These are phyloP conservation scores for Carex parvula DNA, from an alignment of 176 grass and related monocot genomes.

Conservation along the genomic window DNA sequence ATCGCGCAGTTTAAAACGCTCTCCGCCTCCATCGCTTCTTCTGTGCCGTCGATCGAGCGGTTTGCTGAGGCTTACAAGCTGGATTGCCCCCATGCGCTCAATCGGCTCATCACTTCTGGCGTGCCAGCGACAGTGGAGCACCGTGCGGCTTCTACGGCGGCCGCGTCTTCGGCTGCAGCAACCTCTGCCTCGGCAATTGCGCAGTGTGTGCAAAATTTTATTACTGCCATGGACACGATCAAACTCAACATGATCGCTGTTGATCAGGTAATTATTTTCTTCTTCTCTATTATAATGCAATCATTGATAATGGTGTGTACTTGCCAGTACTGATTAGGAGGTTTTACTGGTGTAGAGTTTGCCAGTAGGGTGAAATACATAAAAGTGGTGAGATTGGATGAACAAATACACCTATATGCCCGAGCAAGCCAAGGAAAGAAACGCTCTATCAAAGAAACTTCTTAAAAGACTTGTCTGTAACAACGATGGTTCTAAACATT, in stretches of 20 bases:
- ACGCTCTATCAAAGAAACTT: not conserved
- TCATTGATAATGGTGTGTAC: not conserved
- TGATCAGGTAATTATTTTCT: conserved; percentile 32
- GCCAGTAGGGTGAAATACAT: not conserved
- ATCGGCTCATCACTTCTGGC: conserved; percentile 80
- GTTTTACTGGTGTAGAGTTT: not conserved
- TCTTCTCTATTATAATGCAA: not conserved
- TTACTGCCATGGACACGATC: conserved; percentile 90
- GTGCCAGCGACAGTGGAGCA: conserved; percentile 96
- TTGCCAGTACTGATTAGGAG: not conserved
- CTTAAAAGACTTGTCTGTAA: not conserved
- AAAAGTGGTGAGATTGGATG: not conserved
- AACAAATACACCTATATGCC: not conserved
- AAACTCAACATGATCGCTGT: conserved; percentile 97
- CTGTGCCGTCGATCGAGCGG: conserved; percentile 60
- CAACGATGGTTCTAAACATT: not conserved
- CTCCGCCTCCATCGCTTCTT: conserved; percentile 62
- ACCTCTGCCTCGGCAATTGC: conserved; percentile 65
- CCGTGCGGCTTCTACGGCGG: conserved; percentile 44
- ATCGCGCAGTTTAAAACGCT: conserved; percentile 93
- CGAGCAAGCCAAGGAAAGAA: not conserved
- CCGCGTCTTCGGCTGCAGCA: conserved; percentile 27
- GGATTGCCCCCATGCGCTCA: conserved; percentile 78
- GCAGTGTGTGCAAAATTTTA: conserved; percentile 90
- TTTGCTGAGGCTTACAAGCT: conserved; percentile 86